These are phyloP conservation scores for Candida glucosophila DNA, from an alignment of 1,139 yeast species.

Conservation along the genomic window DNA sequence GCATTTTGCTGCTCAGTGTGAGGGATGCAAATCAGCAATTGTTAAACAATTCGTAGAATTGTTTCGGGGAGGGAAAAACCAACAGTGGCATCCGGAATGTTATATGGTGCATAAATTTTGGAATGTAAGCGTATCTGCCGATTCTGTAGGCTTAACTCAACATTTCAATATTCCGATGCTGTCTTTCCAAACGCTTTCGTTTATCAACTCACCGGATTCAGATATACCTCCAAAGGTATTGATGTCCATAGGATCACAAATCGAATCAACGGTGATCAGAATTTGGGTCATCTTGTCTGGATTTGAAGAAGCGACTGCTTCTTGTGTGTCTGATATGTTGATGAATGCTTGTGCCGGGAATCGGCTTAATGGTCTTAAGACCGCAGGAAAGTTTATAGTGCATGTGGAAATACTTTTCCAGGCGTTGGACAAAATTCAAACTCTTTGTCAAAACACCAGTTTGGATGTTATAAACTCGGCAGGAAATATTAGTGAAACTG, in stretches of 20 bases:
- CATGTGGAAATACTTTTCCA: constrained; percentile 70
- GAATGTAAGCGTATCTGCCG: constrained; percentile 77
- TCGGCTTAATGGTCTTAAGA: constrained; percentile 58
- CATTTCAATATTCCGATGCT: constrained; percentile 8
- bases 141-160: constrained; percentile 47
- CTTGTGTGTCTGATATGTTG: constrained; percentile 87
- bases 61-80: constrained; percentile 85
- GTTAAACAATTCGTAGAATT: constrained; percentile 92
- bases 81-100: constrained; percentile 99
- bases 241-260: constrained; percentile 49
- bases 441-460: constrained; percentile 14
- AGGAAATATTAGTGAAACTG: constrained; percentile 3
- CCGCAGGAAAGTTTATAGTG: constrained; percentile 67
- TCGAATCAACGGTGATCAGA: constrained; percentile 62
- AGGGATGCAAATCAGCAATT: constrained; percentile 87
- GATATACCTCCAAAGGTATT: constrained; percentile 40
- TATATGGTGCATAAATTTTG: constrained; percentile 96
- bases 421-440: constrained; percentile 57
- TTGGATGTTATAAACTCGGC: constrained; percentile 4
- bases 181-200: constrained; percentile 1
- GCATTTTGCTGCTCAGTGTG: constrained; percentile 79
- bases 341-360: constrained; percentile 75
- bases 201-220: constrained; percentile 8
- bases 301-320: constrained; percentile 89
- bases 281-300: constrained; percentile 87